These are phyloP conservation scores for Neopestalotiopsis clavispora DNA, from an alignment of 2,329 filamentous ascomycete species.

Conservation along the genomic window DNA sequence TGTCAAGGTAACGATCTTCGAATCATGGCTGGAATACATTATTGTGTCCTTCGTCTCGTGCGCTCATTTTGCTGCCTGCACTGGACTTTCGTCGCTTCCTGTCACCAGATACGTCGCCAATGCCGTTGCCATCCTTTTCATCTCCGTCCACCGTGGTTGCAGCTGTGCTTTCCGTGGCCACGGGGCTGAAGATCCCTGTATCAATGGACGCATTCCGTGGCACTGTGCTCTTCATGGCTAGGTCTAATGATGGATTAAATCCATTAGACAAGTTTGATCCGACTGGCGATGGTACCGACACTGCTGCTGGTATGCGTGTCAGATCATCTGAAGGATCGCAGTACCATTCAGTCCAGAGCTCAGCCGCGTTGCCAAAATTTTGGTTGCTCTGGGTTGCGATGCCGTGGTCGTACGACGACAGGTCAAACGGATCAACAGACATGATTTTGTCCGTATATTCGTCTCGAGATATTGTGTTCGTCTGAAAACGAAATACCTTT, in stretches of 20 bases:
- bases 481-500: neutral
- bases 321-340: neutral
- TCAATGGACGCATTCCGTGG: neutral
- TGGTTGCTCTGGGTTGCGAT: neutral
- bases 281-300: neutral
- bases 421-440: neutral
- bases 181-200: neutral
- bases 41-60: neutral
- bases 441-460: neutral
- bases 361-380: neutral
- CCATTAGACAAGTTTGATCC: neutral
- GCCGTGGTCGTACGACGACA: neutral
- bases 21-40: neutral
- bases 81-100: constrained; percentile 3
- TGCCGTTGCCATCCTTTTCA: neutral
- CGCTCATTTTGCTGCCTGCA: neutral
- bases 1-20: neutral
- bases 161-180: neutral
- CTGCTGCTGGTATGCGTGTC: neutral
- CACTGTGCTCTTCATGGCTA: neutral
- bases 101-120: neutral
- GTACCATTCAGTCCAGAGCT: neutral
- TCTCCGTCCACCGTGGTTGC: neutral
- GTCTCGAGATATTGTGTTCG: neutral
- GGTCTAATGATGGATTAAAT: neutral